Percentiles rank a stretch among this genome's conserved stretches.
phyloP scores from a whole-genome alignment of 2,329 filamentous ascomycete genomes.

The Arachnopeziza araneosa region DNA sequence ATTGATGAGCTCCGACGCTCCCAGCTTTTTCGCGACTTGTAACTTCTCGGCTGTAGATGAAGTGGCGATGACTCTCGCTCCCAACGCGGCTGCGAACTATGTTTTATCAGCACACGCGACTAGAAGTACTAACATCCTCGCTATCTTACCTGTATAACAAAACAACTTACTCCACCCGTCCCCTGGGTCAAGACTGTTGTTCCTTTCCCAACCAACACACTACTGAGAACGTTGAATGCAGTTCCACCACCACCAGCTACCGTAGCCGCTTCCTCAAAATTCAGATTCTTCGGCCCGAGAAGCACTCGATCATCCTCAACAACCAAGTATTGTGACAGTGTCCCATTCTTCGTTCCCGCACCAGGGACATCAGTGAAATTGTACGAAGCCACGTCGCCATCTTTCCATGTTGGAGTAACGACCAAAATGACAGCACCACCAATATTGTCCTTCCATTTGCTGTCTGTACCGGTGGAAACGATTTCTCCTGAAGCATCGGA shows the following conservation, averaged over 20 bases:
- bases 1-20: slow-evolving; percentile 16
- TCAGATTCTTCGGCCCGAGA: slow-evolving; percentile 48
- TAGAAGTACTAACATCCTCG: background rate
- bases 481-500: slow-evolving; percentile 65
- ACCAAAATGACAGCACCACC: slow-evolving; percentile 62
- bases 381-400: slow-evolving; percentile 8
- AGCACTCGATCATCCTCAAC: slow-evolving; percentile 51
- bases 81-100: slow-evolving; percentile 36
- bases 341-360: slow-evolving; percentile 44
- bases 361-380: slow-evolving; percentile 47
- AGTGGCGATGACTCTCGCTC: slow-evolving; percentile 26
- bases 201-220: slow-evolving; percentile 40
- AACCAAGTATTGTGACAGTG: slow-evolving; percentile 52
- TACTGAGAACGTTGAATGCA: slow-evolving; percentile 48
- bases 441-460: slow-evolving; percentile 42
- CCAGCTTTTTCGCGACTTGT: slow-evolving; percentile 8
- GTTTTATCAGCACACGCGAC: slow-evolving; percentile 14
- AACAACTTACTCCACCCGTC: slow-evolving; percentile 44
- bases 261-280: slow-evolving; percentile 51
- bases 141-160: slow-evolving; percentile 29
- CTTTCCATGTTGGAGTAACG: slow-evolving; percentile 46
- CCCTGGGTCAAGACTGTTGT: slow-evolving; percentile 46
- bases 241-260: slow-evolving; percentile 56
- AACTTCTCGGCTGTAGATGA: slow-evolving; percentile 15
- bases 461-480: slow-evolving; percentile 37